These are phyloP conservation scores for Sphaerosporella brunnea DNA, from an alignment of 495 filamentous ascomycete genomes.

Conservation along the genomic window DNA sequence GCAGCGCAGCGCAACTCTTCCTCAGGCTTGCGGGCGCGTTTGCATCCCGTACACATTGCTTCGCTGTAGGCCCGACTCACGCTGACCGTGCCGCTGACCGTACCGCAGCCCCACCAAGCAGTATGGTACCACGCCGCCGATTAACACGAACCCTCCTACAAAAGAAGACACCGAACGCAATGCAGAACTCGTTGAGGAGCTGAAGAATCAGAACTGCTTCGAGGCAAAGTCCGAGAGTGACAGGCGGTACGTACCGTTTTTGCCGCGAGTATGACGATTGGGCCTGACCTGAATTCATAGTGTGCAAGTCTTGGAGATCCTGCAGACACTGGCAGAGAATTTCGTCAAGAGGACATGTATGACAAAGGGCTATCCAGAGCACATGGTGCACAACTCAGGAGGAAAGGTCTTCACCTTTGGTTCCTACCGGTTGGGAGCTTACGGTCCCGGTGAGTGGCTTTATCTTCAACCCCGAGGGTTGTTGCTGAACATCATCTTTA, in stretches of 20 bases:
- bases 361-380: conserved; percentile 49
- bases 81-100: not conserved
- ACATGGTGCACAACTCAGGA: conserved; percentile 58
- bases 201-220: conserved; percentile 79
- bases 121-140: conserved; percentile 72
- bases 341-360: conserved; percentile 64
- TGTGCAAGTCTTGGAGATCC: conserved; percentile 39
- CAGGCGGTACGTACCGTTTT: conserved; percentile 39
- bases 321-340: conserved; percentile 62
- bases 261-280: conserved; percentile 9
- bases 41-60: not conserved
- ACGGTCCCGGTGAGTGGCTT: conserved; percentile 50
- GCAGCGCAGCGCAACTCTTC: no score
- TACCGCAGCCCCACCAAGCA: conserved; percentile 30
- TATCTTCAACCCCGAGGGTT: not conserved
- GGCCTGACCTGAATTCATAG: conserved; percentile 7
- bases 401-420: conserved; percentile 90
- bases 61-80: no score
- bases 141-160: conserved; percentile 59
- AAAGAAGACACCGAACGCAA: conserved; percentile 55
- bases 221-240: conserved; percentile 64
- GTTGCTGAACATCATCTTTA: conserved; percentile 14
- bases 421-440: conserved; percentile 84
- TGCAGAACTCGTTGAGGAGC: conserved; percentile 58
- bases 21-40: not conserved